Evolutionary conservation across 2,329 filamentous ascomycete genomes (phyloP).

Genomic region (Aspergillus sp.): DNA sequence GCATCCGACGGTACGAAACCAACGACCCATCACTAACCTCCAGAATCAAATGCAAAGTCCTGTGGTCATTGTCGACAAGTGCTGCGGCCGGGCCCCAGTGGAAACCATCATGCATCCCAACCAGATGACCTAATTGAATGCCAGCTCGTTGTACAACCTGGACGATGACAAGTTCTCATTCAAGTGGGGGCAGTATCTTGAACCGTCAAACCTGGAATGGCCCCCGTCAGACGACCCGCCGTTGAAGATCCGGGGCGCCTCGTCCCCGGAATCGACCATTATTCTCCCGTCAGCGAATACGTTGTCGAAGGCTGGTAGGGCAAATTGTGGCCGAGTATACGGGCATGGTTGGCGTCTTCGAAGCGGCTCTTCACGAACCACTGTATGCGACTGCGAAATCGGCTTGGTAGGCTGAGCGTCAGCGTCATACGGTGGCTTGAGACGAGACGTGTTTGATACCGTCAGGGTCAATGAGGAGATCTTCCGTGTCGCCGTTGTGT

Average conservation of each 20-base stretch:
- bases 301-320: neutral
- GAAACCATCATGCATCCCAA: constrained; percentile 1
- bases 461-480: constrained; percentile 27
- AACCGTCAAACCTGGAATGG: constrained; percentile 3
- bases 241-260: neutral
- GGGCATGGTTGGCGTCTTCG: constrained; percentile 9
- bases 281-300: neutral
- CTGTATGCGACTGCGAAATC: constrained; percentile 43
- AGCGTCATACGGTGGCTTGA: constrained; percentile 46
- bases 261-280: neutral
- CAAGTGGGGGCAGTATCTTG: constrained; percentile 6
- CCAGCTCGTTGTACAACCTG: neutral
- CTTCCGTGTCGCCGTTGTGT: constrained; percentile 27
- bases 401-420: constrained; percentile 43
- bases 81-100: neutral
- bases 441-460: constrained; percentile 27
- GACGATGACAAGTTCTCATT: constrained; percentile 2
- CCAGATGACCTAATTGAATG: constrained; percentile 1
- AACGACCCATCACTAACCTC: constrained; percentile 2
- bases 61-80: neutral
- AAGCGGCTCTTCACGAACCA: constrained; percentile 31
- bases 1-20: constrained; percentile 2
- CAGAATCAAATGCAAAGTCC: constrained; percentile 5
- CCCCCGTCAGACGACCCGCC: neutral
- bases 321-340: too few relatives aligned